Percentiles rank a stretch among this genome's conserved stretches.
phyloP scores from a whole-genome alignment of 108 stramenopile species.

The Skeletonema costatum region DNA sequence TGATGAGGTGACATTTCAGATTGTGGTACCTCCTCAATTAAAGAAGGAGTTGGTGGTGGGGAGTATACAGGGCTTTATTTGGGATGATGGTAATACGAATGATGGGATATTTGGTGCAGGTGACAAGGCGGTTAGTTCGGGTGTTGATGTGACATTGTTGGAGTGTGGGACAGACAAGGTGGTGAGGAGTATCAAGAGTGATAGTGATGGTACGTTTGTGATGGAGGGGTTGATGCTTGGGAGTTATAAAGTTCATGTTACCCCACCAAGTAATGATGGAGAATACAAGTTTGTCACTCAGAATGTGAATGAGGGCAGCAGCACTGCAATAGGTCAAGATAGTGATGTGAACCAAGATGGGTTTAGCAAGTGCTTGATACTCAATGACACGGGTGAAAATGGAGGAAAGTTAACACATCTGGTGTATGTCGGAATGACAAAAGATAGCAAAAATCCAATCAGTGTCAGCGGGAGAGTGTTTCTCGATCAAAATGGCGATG shows the following conservation, averaged over 20 bases:
- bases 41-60: neutral
- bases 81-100: neutral
- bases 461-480: neutral
- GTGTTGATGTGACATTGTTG: neutral
- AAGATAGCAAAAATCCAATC: neutral
- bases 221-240: neutral
- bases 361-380: neutral
- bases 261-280: neutral
- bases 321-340: neutral
- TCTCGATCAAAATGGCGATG: neutral
- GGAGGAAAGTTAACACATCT: neutral
- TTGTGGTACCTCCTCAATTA: neutral
- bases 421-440: neutral
- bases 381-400: neutral
- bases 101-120: neutral
- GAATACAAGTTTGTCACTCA: neutral
- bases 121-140: neutral
- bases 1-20: neutral
- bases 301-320: neutral
- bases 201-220: neutral
- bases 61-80: neutral
- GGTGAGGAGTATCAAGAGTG: neutral
- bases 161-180: neutral
- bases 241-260: neutral
- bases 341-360: neutral